Percentiles rank a stretch among this genome's conserved stretches.
phyloP scores from a whole-genome alignment of 2,329 filamentous ascomycete genomes.

The Nannizziopsis arthrosporioides region DNA sequence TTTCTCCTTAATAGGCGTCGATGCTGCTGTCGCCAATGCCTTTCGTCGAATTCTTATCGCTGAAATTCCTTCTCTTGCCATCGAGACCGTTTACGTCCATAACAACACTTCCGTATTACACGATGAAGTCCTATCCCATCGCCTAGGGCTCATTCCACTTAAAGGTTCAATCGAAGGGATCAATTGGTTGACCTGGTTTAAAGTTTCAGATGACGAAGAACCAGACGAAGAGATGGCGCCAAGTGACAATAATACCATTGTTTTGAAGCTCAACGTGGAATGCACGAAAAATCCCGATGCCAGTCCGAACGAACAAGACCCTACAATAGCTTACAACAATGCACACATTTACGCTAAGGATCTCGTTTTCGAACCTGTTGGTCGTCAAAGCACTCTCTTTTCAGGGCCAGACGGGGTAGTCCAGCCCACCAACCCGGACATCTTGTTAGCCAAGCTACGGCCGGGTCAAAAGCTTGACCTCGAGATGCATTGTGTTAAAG shows the following conservation, averaged over 20 bases:
- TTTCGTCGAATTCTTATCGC: conserved; percentile 92
- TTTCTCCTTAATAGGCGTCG: conserved; percentile 85
- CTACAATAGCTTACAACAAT: conserved; percentile 71
- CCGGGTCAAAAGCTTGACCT: conserved; percentile 79
- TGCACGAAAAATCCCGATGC: conserved; percentile 72
- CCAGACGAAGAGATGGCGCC: conserved; percentile 40
- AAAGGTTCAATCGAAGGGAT: conserved; percentile 67
- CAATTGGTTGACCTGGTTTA: conserved; percentile 70
- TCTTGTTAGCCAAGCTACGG: conserved; percentile 84
- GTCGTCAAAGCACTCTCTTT: conserved; percentile 60
- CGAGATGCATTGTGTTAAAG: conserved; percentile 88
- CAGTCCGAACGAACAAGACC: conserved; percentile 61
- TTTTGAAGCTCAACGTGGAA: conserved; percentile 61
- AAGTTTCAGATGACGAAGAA: conserved; percentile 57
- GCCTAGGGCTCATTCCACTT: conserved; percentile 82
- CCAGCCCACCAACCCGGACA: conserved; percentile 73
- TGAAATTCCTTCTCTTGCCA: conserved; percentile 86
- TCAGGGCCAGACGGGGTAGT: conserved; percentile 48
- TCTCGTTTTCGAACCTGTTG: conserved; percentile 64
- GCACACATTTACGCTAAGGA: conserved; percentile 71
- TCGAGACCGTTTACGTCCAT: conserved; percentile 83
- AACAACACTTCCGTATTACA: conserved; percentile 98
- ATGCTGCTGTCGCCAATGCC: conserved; percentile 89
- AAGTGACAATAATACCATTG: conserved; percentile 77
- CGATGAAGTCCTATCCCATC: conserved; percentile 86